Evolutionary conservation across 108 stramenopile genomes (phyloP).

Genomic region (Parietichytrium sp.): DNA sequence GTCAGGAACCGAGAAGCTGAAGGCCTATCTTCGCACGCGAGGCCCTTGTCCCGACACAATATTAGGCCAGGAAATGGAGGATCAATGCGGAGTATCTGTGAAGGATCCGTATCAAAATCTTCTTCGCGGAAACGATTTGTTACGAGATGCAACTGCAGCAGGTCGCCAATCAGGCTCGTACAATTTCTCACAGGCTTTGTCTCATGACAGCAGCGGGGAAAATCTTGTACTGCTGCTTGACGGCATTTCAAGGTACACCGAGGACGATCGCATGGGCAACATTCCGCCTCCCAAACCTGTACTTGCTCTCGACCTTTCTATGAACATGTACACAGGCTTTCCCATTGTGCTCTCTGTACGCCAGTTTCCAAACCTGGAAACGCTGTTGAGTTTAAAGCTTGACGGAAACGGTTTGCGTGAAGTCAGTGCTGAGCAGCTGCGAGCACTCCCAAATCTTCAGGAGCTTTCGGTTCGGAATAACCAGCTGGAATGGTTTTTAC

Average conservation of each 20-base stretch:
- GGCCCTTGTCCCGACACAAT: neutral
- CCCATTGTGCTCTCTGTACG: too few relatives aligned
- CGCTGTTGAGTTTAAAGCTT: neutral
- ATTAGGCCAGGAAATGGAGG: neutral
- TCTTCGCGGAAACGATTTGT: neutral
- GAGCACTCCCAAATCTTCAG: neutral
- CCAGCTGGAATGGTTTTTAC: neutral
- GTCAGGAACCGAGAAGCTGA: conserved; percentile 22
- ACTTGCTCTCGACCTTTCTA: neutral
- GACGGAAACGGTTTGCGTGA: neutral
- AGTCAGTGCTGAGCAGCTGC: neutral
- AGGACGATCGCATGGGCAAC: neutral
- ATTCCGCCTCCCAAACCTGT: neutral
- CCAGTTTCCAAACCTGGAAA: neutral
- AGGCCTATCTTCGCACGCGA: neutral
- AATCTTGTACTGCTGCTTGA: neutral
- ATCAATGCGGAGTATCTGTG: neutral
- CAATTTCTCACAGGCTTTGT: neutral
- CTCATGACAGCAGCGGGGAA: neutral
- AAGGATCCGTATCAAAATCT: conserved; percentile 3
- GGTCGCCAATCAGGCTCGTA: neutral
- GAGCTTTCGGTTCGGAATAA: conserved; percentile 6
- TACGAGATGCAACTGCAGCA: neutral
- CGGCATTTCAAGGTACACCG: neutral
- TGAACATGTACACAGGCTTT: neutral